These are phyloP conservation scores for Marasmius oreades DNA, from an alignment of 1,284 basidiomycete species.

Conservation along the genomic window DNA sequence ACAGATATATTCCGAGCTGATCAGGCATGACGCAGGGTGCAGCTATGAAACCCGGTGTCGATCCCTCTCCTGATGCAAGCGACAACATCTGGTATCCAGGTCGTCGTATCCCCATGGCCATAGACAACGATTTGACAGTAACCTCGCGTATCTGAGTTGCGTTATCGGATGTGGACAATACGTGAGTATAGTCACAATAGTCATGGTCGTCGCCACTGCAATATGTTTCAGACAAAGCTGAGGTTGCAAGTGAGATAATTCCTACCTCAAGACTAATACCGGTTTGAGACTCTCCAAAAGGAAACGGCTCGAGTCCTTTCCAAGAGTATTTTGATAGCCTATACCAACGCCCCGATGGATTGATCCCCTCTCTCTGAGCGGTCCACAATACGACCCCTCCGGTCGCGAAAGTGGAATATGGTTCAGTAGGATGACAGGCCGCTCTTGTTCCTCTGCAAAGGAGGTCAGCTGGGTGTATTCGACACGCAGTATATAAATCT, in stretches of 20 bases:
- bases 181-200: conserved; percentile 76
- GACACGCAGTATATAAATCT: conserved; percentile 16
- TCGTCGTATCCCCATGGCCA: conserved; percentile 68
- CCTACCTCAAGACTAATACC: conserved; percentile 65
- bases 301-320: conserved; percentile 68
- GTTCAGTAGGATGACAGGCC: conserved; percentile 23
- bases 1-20: conserved; percentile 54
- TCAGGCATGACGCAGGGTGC: conserved; percentile 68
- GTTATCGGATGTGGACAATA: conserved; percentile 27
- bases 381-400: conserved; percentile 69
- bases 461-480: conserved; percentile 16
- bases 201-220: conserved; percentile 85
- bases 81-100: conserved; percentile 89
- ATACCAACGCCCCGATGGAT: conserved; percentile 73
- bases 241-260: conserved; percentile 18
- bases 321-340: conserved; percentile 82
- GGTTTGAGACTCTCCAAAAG: conserved; percentile 67
- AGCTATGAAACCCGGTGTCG: conserved; percentile 40
- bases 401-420: conserved; percentile 59
- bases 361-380: conserved; percentile 66
- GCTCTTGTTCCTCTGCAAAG: conserved; percentile 10
- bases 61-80: conserved; percentile 44
- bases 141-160: conserved; percentile 52
- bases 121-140: conserved; percentile 84
- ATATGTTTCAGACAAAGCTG: conserved; percentile 5